A percentile compares a stretch with the other conserved stretches of the same genome.
These are phyloP conservation scores for Aspergillus steynii DNA, from an alignment of 495 filamentous ascomycete species.

Conservation along the genomic window DNA sequence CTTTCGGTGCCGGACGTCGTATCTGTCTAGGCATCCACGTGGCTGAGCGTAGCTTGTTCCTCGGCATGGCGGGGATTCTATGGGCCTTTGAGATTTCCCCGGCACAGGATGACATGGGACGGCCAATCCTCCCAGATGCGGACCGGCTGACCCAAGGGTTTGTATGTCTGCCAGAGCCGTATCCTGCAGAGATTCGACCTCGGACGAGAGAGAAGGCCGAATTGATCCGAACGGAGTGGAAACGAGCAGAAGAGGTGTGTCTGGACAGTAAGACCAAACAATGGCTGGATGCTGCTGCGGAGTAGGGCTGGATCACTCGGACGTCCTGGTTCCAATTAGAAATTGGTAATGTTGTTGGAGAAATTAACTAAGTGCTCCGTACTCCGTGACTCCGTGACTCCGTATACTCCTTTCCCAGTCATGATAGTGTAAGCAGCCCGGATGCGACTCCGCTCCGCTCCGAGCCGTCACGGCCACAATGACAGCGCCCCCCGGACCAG, in stretches of 20 bases:
- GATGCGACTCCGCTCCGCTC: background rate
- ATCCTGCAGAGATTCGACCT: constrained; percentile 28
- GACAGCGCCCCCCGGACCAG: background rate
- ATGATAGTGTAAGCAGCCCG: background rate
- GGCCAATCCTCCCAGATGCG: constrained; percentile 21
- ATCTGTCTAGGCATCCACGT: constrained; percentile 35
- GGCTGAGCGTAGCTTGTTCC: constrained; percentile 45
- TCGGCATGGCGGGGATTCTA: constrained; percentile 52
- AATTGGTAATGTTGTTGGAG: no score
- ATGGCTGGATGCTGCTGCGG: constrained; percentile 7
- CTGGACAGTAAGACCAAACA: constrained; percentile 25
- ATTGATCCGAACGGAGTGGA: constrained; percentile 37
- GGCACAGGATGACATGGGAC: constrained; percentile 12
- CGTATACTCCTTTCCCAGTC: no score
- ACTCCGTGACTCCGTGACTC: no score
- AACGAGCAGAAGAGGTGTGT: constrained; percentile 10
- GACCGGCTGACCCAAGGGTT: constrained; percentile 40
- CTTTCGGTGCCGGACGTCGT: constrained; percentile 32
- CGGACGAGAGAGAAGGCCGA: constrained; percentile 30
- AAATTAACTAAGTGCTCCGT: no score
- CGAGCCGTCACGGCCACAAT: background rate
- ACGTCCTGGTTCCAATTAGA: no score
- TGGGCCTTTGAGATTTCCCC: constrained; percentile 50
- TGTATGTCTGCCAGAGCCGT: constrained; percentile 39
- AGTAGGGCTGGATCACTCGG: no score